Base-by-base conservation (phyloP, 2,329 filamentous ascomycete species). In the Verticillium dahliae region DNA sequence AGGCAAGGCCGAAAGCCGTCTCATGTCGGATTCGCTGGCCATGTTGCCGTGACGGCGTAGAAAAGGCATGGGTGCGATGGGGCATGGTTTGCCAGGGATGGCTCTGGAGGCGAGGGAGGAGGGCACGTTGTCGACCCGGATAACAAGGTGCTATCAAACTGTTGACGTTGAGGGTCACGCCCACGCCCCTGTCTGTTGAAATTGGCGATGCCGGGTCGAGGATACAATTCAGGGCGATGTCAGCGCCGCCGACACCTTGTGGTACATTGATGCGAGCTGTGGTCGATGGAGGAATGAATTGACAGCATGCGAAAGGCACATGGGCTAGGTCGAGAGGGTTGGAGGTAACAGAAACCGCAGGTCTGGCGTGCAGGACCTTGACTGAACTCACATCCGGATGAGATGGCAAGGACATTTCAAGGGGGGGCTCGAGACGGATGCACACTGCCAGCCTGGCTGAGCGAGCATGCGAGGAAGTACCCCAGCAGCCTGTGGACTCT, bases 1-100 rank as follows among this genome's bases (percentile, higher is more conserved):
- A 60, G 67, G 67, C 64, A 73, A 68, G 63, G 77, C 70, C 60
- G 79, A 79, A 68, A 82, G 82, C 60, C 81, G 81, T 71, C 81
- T 81, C 76, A 83, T 84, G 66, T 86, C 82, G 65, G 77, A 79
- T 71, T 86, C 83, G 78, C 81, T 85, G 75, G 79, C 82, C 78
- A 80, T 76, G 69, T 81, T 83, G 76, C 82, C 83, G 72, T 82
- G 83, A 73, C 83, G 83, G 76, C 84, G 84, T 75, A 86, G 77
- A 68, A 86, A 84, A 69, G 84, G 82, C 84, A 86, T 86, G 69
- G 66, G 75, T 71, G 71, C 72, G 69, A 70, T 68, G 71, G 72
- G 65, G 75, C 76, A 78, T 79, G 52, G 64, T 65, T 65, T 63
- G 64, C 59, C 61, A 65, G 59, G 61, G 63, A 63, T 62, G 27